Evolutionary conservation across 192 early-diverging fungal genomes (phyloP).

Genomic region (Chytriomyces sp.): DNA sequence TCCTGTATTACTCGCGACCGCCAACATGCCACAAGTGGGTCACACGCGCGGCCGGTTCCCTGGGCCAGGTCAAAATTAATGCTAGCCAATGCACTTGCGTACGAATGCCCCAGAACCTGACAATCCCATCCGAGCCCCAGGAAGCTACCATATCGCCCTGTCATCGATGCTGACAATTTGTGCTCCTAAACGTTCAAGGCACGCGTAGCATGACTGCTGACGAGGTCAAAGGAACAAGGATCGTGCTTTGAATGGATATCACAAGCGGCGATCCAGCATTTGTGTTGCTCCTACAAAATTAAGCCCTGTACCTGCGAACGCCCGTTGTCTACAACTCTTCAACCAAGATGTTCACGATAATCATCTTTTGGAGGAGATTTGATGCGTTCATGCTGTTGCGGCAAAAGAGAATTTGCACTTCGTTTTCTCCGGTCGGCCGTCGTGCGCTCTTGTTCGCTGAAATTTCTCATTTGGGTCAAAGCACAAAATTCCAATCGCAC

Average conservation of each 20-base stretch:
- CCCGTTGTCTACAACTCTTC: no score
- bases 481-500: no score
- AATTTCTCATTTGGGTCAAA: no score
- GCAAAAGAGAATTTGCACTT: no score
- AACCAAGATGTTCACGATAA: no score
- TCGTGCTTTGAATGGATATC: conserved; percentile 60
- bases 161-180: conserved; percentile 54
- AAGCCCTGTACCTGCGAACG: no score
- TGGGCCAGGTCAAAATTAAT: conserved; percentile 44
- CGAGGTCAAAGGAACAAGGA: background rate
- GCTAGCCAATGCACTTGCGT: conserved; percentile 53
- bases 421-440: no score
- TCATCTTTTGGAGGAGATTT: no score
- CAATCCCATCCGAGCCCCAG: conserved; percentile 54
- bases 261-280: conserved; percentile 60
- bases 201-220: background rate
- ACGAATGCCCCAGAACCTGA: conserved; percentile 58
- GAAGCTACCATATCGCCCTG: conserved; percentile 50
- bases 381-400: no score
- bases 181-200: background rate
- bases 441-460: no score
- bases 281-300: conserved; percentile 55
- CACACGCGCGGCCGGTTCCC: conserved; percentile 52
- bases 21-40: conserved; percentile 46
- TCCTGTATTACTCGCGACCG: conserved; percentile 52